Base-by-base conservation (phyloP, 2,329 filamentous ascomycete genomes). In the Zopfia rhizophila region DNA sequence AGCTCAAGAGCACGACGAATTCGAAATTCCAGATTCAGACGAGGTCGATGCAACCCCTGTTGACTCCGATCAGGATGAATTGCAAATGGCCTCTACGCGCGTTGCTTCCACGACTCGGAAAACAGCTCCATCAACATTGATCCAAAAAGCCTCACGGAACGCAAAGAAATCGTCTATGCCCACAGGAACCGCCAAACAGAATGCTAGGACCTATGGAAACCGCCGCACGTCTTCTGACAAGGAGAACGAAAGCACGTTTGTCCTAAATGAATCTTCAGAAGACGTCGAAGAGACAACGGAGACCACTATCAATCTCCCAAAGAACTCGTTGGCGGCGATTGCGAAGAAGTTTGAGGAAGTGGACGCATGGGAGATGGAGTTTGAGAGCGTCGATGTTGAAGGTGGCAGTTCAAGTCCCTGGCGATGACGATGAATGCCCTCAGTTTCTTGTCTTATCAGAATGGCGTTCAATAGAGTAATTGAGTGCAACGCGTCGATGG, bases 311-410 rank as follows among this genome's bases (percentile, higher is more conserved):
- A 48, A 55, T 13, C 53, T 48, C 35, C 50, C 60, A 7, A 63
- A 60, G 0, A 60, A 62, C 8, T 72, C 75, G 55, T 59, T 80
- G 24, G 69, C 70, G 50, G 73, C 66, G 2, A 74, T 75, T 18
- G 72, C 70, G 51, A 71, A 73, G 55, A 78, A 78, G 55, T 80
- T 80, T 52, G 74, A 69, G 18, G 76, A 78, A 42, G 72, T 80
- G 4, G 78, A 80, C 56, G 61, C 72, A 17, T 79, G 76, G 68
- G 77, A 79, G 48, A 69, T 80, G 63, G 76, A 78, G 33, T 80
- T 79, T 58, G 78, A 79, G 64, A 78, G 72, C 39, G 68, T 73
- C 23, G 75, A 78, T 46, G 66, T 63, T 16, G 63, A 50, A 7
- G 60, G 55, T 37, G 43, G 59, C n/a, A 69, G 62, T 40, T 74